Evolutionary conservation across 306 rosid genomes (phyloP).

Genomic region (Gastrolobium bilobum): DNA sequence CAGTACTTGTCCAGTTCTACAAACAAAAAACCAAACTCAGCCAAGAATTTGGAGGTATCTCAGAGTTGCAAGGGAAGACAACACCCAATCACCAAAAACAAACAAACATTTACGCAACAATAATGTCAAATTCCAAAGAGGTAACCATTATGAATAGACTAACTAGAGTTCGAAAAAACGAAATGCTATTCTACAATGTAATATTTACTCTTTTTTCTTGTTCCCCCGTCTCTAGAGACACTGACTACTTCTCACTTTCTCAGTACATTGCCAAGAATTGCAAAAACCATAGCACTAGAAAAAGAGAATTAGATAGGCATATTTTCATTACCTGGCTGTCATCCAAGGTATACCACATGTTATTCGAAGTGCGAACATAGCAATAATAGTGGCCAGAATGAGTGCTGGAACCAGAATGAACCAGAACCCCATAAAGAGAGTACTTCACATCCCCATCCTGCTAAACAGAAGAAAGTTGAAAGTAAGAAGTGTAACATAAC

Average conservation of each 20-base stretch:
- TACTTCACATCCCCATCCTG: conserved; percentile 88
- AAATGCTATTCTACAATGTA: background rate
- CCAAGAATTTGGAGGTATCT: no score
- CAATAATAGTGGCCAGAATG: conserved; percentile 93
- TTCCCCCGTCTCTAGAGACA: background rate
- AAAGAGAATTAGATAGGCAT: background rate
- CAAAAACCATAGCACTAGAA: background rate
- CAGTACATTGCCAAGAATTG: background rate
- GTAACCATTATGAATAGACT: conserved; percentile 3
- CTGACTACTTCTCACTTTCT: background rate
- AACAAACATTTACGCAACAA: background rate
- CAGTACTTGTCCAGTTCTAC: no score
- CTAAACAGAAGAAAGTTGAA: conserved; percentile 34
- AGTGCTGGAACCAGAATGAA: conserved; percentile 89
- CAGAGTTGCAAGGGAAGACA: conserved; percentile 1
- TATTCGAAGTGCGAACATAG: conserved; percentile 91
- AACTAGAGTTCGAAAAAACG: background rate
- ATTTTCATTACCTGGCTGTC: conserved; percentile 75
- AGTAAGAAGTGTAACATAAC: conserved; percentile 11
- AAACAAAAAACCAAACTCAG: no score
- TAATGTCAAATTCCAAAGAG: background rate
- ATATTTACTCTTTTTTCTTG: background rate
- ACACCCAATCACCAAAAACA: conserved; percentile 1
- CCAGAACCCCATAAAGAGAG: conserved; percentile 96
- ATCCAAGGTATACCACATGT: conserved; percentile 94